These are phyloP conservation scores for Amesomyces nigricolor DNA, from an alignment of 2,329 filamentous ascomycete genomes.

Conservation along the genomic window DNA sequence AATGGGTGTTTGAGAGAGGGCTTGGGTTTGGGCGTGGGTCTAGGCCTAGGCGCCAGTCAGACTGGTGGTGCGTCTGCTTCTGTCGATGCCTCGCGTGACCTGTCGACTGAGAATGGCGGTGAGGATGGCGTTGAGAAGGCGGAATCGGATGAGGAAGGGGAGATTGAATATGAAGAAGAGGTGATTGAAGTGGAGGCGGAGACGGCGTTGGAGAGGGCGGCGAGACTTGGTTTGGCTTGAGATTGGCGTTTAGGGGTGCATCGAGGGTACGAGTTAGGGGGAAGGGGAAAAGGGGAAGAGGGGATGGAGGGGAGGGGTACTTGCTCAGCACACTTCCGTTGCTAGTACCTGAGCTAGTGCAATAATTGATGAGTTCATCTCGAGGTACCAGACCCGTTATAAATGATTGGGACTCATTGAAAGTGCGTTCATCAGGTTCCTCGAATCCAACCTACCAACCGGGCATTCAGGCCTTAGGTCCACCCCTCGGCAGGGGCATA, in stretches of 20 bases:
- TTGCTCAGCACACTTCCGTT: no score
- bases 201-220: slow-evolving; percentile 14
- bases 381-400: no score
- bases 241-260: no score
- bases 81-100: neutral
- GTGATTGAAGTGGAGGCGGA: slow-evolving; percentile 14
- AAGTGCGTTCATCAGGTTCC: no score
- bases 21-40: no score
- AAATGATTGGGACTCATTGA: no score
- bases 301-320: slow-evolving; percentile 11
- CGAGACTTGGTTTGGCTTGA: slow-evolving; percentile 2
- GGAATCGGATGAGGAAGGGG: slow-evolving; percentile 3
- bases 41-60: neutral
- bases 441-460: no score
- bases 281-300: neutral
- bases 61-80: neutral
- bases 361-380: neutral
- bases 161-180: slow-evolving; percentile 15
- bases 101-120: neutral
- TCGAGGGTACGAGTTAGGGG: slow-evolving; percentile 2
- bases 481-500: no score
- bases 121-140: neutral
- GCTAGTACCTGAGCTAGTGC: no score
- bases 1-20: no score
- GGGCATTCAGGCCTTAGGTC: no score